Evolutionary conservation across 148 eudicot species (phyloP), one percentile per base, ranked within the genome.

Genomic region (Rhododendron ferrugineum): DNA sequence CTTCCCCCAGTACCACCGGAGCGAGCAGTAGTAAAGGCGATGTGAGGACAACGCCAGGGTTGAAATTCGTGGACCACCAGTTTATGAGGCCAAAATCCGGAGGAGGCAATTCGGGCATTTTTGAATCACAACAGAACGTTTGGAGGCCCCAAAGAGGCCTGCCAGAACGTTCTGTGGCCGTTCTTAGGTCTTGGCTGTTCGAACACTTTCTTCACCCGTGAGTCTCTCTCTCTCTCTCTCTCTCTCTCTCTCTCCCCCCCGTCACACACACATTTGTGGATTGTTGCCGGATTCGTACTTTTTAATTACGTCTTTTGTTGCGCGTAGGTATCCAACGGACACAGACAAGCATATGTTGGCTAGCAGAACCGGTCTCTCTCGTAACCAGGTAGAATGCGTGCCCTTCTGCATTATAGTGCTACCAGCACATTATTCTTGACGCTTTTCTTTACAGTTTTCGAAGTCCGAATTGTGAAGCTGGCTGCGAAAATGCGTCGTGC

Each of bases 141-240:
- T 91, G 93, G 93, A 86, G 92, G 88, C 92, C 93, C 16, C 93
- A 91, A 26, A 84, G 93, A 85, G 93, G 93, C 28, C 84, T 91
- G n/a, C 93, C 93, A 1, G 93, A 91, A 73, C 76, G 89, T 34
- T 74, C 91, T 18, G 92, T 90, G 13, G 84, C 88, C 28, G 49
- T 91, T 30, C 85, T 91, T 47, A 85, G 91, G 54, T 89, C 93
- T 28, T 91, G 93, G 93, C 92, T 91, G 18, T 91, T 91, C 62
- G 93, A 91, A 52, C 93, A 91, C 78, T 91, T 91, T 46, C 92
- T 91, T 60, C 91, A 91, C 77, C 92, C 93, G 92, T 90, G 84
- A 84, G 87, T 40, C 62, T 78, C 80, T 84, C 37, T 86, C 44
- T 72, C 68, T 46, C 56, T 80, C 72, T 52, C 56, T 75, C 37